phyloP scores from a whole-genome alignment of 495 filamentous ascomycete species.

The Darksidea phi region DNA sequence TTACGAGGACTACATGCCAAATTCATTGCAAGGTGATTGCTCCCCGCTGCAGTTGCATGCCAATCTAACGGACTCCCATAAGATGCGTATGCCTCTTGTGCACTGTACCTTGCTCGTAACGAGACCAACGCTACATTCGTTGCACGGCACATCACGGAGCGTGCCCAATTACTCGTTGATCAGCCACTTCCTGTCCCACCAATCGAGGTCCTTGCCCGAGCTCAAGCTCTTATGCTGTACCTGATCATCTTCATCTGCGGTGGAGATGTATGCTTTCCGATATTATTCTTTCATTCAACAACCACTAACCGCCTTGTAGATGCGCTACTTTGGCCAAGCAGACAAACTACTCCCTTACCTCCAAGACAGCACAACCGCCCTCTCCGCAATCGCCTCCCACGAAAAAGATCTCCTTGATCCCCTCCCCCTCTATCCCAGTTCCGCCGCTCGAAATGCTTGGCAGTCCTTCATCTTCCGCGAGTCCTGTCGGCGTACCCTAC shows the following conservation, averaged over 20 bases:
- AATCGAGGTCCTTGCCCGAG: slow-evolving; percentile 38
- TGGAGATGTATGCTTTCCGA: slow-evolving; percentile 6
- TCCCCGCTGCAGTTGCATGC: not conserved
- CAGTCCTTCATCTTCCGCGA: slow-evolving; percentile 27
- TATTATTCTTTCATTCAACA: not conserved
- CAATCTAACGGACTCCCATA: not conserved
- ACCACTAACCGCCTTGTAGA: not conserved
- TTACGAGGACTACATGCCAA: slow-evolving; percentile 51
- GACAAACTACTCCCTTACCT: not conserved
- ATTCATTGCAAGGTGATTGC: slow-evolving; percentile 49
- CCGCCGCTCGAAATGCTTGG: slow-evolving; percentile 37
- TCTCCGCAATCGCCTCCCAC: not conserved
- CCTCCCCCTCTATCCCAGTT: slow-evolving; percentile 36
- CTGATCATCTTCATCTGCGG: slow-evolving; percentile 18
- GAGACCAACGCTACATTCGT: slow-evolving; percentile 48
- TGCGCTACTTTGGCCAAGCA: not conserved
- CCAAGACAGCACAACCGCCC: not conserved
- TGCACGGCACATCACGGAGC: slow-evolving; percentile 45
- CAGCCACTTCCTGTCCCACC: slow-evolving; percentile 39
- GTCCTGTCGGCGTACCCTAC: slow-evolving; percentile 15
- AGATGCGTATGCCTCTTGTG: slow-evolving; percentile 54
- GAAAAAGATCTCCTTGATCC: slow-evolving; percentile 3
- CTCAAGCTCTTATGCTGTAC: slow-evolving; percentile 40
- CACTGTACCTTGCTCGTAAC: slow-evolving; percentile 52
- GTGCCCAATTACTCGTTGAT: slow-evolving; percentile 44